Conservation (phyloP, 495 filamentous ascomycete genomes). For the Aspergillus mulundensis region DNA sequence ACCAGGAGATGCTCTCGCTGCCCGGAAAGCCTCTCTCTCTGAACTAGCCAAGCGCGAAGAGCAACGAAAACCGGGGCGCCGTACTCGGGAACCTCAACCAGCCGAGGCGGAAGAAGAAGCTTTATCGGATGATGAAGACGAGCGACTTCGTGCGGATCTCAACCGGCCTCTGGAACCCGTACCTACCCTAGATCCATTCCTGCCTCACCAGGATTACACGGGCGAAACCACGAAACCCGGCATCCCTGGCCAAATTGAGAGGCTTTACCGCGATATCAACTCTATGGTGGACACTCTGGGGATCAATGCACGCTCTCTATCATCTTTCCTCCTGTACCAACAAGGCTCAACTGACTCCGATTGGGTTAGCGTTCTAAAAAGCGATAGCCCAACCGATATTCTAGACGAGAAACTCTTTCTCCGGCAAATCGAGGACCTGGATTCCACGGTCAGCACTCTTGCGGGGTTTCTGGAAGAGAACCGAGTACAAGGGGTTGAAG, state of each 20-base stretch:
- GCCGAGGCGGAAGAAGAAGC: constrained; percentile 36
- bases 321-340: constrained; percentile 60
- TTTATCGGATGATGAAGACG: constrained; percentile 58
- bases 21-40: constrained; percentile 38
- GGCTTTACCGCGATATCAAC: constrained; percentile 88
- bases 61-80: constrained; percentile 22
- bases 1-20: constrained; percentile 33
- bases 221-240: constrained; percentile 53
- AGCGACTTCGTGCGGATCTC: constrained; percentile 55
- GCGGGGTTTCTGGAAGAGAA: constrained; percentile 57
- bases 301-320: constrained; percentile 73
- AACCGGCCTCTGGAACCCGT: constrained; percentile 47
- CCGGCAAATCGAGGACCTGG: constrained; percentile 63
- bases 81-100: constrained; percentile 28
- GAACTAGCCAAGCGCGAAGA: constrained; percentile 33
- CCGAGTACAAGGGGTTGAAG: constrained; percentile 58
- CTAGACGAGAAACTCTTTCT: constrained; percentile 64
- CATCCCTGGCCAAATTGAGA: constrained; percentile 74
- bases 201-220: constrained; percentile 67
- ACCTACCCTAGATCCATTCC: constrained; percentile 56
- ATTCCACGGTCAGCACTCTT: constrained; percentile 53
- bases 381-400: constrained; percentile 41
- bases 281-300: constrained; percentile 93
- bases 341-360: constrained; percentile 54
- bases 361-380: constrained; percentile 30